phyloP scores from a whole-genome alignment of 768 basidiomycete species.

The Mycena venus region DNA sequence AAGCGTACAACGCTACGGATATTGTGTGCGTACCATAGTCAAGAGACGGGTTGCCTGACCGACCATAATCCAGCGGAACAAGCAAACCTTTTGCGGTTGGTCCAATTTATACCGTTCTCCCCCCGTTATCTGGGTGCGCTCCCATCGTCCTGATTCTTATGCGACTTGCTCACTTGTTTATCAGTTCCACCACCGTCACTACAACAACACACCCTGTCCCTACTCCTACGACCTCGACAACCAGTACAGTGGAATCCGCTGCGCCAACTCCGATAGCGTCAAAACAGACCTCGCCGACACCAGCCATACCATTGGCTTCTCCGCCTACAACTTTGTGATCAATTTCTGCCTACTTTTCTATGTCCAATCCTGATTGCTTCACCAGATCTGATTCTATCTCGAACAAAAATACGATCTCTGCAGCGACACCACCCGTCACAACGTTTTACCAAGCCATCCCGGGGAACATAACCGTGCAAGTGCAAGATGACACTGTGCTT shows the following conservation, averaged over 20 bases:
- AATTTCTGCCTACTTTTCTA: background rate
- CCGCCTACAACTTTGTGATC: background rate
- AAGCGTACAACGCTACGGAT: slow-evolving; percentile 13
- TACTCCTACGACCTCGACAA: background rate
- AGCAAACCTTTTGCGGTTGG: slow-evolving; percentile 13
- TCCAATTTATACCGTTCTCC: slow-evolving; percentile 19
- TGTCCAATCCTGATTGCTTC: background rate
- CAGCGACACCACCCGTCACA: background rate
- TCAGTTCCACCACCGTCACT: background rate
- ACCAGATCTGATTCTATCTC: background rate
- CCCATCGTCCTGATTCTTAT: background rate
- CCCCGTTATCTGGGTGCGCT: background rate
- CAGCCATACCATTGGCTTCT: background rate
- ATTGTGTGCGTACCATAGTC: slow-evolving; percentile 1
- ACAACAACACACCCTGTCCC: background rate
- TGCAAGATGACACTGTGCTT: background rate
- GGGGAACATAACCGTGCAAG: background rate
- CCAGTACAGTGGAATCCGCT: background rate
- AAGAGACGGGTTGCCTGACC: background rate
- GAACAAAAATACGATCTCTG: background rate
- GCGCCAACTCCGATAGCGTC: background rate
- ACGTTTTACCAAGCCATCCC: background rate
- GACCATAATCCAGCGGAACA: background rate
- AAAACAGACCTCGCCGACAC: background rate
- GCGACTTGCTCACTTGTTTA: background rate